Percentiles rank a stretch among this genome's conserved stretches.
Conservation (phyloP, 2,329 filamentous ascomycete genomes). For the Cladorrhinum sp. region DNA sequence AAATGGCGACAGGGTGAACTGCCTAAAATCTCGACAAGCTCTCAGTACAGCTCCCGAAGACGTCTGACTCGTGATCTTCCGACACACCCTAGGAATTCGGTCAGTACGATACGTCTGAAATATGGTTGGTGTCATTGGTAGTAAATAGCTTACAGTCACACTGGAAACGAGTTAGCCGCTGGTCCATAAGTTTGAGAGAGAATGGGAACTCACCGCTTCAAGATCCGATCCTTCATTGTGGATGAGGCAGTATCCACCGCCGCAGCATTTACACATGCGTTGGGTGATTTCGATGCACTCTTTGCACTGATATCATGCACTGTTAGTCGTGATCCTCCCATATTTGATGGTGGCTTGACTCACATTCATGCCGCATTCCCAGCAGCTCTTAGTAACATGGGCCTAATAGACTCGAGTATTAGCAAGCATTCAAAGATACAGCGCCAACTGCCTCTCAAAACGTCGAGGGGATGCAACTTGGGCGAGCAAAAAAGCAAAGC, state of each 20-base stretch:
- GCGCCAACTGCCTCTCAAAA: slow-evolving; percentile 3
- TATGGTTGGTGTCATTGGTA: neutral
- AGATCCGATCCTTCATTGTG: slow-evolving; percentile 77
- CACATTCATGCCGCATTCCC: slow-evolving; percentile 81
- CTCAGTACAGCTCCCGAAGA: slow-evolving; percentile 25
- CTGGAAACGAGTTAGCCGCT: slow-evolving; percentile 29
- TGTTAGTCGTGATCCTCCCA: too few relatives aligned
- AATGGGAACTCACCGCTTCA: slow-evolving; percentile 20
- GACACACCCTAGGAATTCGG: slow-evolving; percentile 36
- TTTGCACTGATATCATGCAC: slow-evolving; percentile 61
- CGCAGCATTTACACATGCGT: slow-evolving; percentile 67
- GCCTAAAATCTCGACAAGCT: neutral
- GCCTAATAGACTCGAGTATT: slow-evolving; percentile 39
- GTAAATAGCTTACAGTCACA: slow-evolving; percentile 45
- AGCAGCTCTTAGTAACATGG: slow-evolving; percentile 69
- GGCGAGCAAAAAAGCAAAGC: slow-evolving; percentile 14
- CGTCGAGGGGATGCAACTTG: neutral
- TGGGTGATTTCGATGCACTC: slow-evolving; percentile 72
- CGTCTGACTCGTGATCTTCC: slow-evolving; percentile 30
- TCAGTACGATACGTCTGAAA: slow-evolving; percentile 8
- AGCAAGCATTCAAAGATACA: slow-evolving; percentile 11
- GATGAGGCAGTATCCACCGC: slow-evolving; percentile 75
- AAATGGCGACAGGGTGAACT: neutral
- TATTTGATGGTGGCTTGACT: slow-evolving; percentile 31
- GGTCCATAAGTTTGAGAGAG: neutral